These are phyloP conservation scores for Capniomyces stellatus DNA, from an alignment of 371 early-diverging fungal genomes.

Conservation along the genomic window DNA sequence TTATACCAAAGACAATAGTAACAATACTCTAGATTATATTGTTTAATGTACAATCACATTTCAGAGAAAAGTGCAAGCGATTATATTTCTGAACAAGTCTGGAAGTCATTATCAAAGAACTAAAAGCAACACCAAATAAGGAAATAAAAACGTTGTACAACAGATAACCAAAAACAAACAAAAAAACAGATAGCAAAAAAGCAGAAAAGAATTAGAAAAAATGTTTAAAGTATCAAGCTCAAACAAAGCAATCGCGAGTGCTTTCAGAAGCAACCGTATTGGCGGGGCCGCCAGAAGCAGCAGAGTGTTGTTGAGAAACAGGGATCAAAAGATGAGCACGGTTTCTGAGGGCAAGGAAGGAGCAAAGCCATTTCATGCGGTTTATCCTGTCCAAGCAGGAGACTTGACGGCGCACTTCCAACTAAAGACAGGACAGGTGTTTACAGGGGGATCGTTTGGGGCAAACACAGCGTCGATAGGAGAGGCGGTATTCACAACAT, in stretches of 20 bases:
- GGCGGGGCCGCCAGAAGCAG: background rate
- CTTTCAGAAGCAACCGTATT: background rate
- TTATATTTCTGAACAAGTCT: conserved; percentile 65
- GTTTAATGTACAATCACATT: conserved; percentile 70
- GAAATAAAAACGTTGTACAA: background rate
- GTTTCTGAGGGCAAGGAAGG: no score
- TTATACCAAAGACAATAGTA: no score
- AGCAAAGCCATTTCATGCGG: background rate
- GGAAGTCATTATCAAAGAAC: conserved; percentile 22
- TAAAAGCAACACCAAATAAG: background rate
- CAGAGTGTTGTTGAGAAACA: background rate
- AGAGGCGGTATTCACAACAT: conserved; percentile 80
- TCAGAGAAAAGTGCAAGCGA: conserved; percentile 64
- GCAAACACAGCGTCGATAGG: conserved; percentile 37
- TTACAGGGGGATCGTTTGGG: conserved; percentile 59
- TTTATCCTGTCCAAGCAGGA: conserved; percentile 28
- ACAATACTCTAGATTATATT: no score
- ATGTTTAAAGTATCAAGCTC: background rate
- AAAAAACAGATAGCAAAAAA: background rate
- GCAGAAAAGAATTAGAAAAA: background rate
- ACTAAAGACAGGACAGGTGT: conserved; percentile 53
- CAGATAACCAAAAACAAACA: background rate
- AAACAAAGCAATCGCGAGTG: background rate
- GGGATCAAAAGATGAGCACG: no score
- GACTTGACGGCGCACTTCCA: conserved; percentile 40